A percentile compares a stretch with the other conserved stretches of the same genome.
Evolutionary conservation across 306 rosid genomes (phyloP).

Genomic region (Lathyrus oleraceus): DNA sequence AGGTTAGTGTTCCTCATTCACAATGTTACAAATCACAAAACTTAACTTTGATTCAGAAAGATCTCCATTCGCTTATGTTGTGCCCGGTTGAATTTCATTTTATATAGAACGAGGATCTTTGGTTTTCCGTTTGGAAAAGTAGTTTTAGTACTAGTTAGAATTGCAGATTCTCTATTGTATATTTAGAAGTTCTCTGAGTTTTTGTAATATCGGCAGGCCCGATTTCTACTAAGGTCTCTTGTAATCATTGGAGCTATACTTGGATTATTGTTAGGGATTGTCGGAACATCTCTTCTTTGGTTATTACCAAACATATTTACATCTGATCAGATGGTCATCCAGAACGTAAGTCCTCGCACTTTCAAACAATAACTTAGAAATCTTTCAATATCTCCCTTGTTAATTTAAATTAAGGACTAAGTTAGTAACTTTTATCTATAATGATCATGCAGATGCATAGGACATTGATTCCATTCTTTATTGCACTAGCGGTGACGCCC

Average conservation of each 20-base stretch:
- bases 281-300: slow-evolving; percentile 64
- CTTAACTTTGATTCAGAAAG: background rate
- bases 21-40: slow-evolving; percentile 5
- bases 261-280: slow-evolving; percentile 62
- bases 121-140: background rate
- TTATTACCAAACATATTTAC: slow-evolving; percentile 69
- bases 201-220: slow-evolving; percentile 30
- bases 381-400: background rate
- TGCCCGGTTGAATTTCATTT: no score
- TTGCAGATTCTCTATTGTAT: background rate
- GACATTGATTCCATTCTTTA: slow-evolving; percentile 68
- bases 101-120: background rate
- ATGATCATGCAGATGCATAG: slow-evolving; percentile 67
- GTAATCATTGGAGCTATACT: slow-evolving; percentile 64
- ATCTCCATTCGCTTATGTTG: no score
- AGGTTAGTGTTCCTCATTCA: slow-evolving; percentile 30
- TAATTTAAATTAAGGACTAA: background rate
- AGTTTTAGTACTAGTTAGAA: background rate
- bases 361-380: background rate
- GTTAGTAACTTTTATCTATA: background rate
- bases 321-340: slow-evolving; percentile 64
- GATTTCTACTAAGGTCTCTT: slow-evolving; percentile 56
- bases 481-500: slow-evolving; percentile 69
- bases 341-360: slow-evolving; percentile 54
- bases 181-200: background rate